Evolutionary conservation across 1,284 basidiomycete species (phyloP), one percentile per base, ranked within the genome.

Genomic region (Moesziomyces antarcticus): DNA sequence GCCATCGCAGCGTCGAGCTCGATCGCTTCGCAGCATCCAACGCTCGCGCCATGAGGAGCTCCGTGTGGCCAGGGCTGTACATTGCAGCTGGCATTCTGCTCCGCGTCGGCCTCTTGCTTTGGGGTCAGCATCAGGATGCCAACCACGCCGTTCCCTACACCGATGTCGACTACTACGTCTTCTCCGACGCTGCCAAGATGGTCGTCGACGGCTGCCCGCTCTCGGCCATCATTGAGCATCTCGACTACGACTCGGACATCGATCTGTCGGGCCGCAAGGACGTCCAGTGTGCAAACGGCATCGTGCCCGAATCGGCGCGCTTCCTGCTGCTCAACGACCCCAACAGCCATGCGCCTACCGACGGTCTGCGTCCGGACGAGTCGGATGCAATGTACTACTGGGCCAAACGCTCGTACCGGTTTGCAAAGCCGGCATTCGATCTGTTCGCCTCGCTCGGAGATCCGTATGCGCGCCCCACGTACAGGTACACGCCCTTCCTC

Each of bases 101-200:
- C 48, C 90, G 93, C 55, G 83, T 92, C 21, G 87, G 82, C 14
- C 88, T 96, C 47, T 90, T 96, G 59, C 79, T 90, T 6, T 95
- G 93, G 84, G 93, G 92, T 80, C 91, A 91, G 85, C 93, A 92
- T 89, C 93, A 94, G 71, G 93, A 96, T 79, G 88, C 88, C 3
- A 89, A 86, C 69, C 92, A 91, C 1, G 82, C 89, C n/a, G 89
- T 98, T 33, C 94, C 94, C 82, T 99, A 98, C 84, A 99, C 96
- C 18, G 96, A 99, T 85, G 88, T 99, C 62, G 97, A 99, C 86
- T 99, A 98, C 85, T 88, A 90, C 44, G 96, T 99, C 71, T 97
- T 97, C 86, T 92, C 89, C 59, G 95, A 98, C 84, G 97, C 95
- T 5, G 90, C 93, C 3, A 64, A 62, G 16, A 40, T 66, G 40